Percentiles rank a stretch among this genome's conserved stretches.
Evolutionary conservation across 2,329 filamentous ascomycete species (phyloP).

Genomic region (Monosporascus sp.): DNA sequence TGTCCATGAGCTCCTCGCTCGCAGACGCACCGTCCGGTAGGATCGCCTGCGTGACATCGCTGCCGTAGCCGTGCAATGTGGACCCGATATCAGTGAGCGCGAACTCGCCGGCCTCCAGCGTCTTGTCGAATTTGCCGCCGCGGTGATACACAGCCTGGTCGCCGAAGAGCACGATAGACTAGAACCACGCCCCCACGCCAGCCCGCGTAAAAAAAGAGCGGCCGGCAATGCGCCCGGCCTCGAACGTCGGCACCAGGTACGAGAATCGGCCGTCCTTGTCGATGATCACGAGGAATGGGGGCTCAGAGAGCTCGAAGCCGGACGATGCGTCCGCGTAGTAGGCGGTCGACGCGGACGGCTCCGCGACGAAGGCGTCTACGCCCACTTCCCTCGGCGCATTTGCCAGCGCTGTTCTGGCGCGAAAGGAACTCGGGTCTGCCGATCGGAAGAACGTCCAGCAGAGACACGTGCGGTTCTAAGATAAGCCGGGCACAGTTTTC

Average conservation of each 20-base stretch:
- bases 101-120: conserved; percentile 20
- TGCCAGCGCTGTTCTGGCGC: conserved; percentile 19
- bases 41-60: conserved; percentile 25
- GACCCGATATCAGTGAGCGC: conserved; percentile 26
- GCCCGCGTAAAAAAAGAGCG: conserved; percentile 18
- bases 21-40: conserved; percentile 16
- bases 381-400: conserved; percentile 13
- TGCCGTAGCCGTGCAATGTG: conserved; percentile 22
- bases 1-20: conserved; percentile 18
- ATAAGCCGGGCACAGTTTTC: conserved; percentile 22
- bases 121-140: conserved; percentile 21
- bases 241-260: conserved; percentile 24
- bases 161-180: conserved; percentile 26
- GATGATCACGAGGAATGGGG: conserved; percentile 22
- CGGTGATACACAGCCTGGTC: conserved; percentile 25
- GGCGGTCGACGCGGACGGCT: conserved; percentile 21
- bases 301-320: conserved; percentile 21
- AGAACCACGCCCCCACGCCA: conserved; percentile 21
- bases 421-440: conserved; percentile 19
- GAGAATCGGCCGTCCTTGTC: conserved; percentile 19
- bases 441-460: conserved; percentile 21
- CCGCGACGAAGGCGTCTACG: conserved; percentile 25
- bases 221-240: conserved; percentile 22
- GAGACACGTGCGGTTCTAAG: conserved; percentile 15
- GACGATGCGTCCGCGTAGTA: conserved; percentile 22